Percentiles rank a stretch among this genome's conserved stretches.
These are phyloP conservation scores for Atkinsonella hypoxylon DNA, from an alignment of 2,329 filamentous ascomycete species.

Conservation along the genomic window DNA sequence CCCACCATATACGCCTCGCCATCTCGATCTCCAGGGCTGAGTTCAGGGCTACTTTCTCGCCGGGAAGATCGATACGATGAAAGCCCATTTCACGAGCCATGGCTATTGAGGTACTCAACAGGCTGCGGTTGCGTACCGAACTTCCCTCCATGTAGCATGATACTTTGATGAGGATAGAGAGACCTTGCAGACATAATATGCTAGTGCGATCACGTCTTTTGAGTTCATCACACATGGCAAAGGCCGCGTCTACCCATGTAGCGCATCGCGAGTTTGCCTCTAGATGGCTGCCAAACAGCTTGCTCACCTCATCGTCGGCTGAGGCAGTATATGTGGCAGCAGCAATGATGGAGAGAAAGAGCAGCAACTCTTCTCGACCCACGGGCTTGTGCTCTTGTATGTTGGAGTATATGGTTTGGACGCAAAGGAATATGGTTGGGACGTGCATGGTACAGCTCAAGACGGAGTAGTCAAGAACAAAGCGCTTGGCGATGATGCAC, in stretches of 20 bases:
- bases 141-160: conserved; percentile 4
- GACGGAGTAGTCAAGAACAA: conserved; percentile 1
- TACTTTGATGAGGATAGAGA: conserved; percentile 2
- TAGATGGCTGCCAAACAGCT: conserved; percentile 1
- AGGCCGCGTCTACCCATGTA: conserved; percentile 2
- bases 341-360: conserved; percentile 3
- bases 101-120: conserved; percentile 2
- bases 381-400: conserved; percentile 1
- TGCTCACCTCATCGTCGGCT: neutral
- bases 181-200: conserved; percentile 4
- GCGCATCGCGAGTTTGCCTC: conserved; percentile 3
- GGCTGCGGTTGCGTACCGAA: conserved; percentile 4
- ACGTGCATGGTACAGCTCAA: neutral
- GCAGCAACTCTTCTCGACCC: neutral
- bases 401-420: conserved; percentile 4
- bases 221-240: conserved; percentile 3
- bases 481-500: conserved; percentile 1
- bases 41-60: neutral
- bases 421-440: neutral
- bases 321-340: conserved; percentile 2
- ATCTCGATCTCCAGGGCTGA: conserved; percentile 2
- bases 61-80: conserved; percentile 3
- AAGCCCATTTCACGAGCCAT: conserved; percentile 6
- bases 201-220: conserved; percentile 1
- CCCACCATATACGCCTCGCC: conserved; percentile 5